phyloP scores from a whole-genome alignment of 2,329 filamentous ascomycete species.

The Alternaria brassicae region DNA sequence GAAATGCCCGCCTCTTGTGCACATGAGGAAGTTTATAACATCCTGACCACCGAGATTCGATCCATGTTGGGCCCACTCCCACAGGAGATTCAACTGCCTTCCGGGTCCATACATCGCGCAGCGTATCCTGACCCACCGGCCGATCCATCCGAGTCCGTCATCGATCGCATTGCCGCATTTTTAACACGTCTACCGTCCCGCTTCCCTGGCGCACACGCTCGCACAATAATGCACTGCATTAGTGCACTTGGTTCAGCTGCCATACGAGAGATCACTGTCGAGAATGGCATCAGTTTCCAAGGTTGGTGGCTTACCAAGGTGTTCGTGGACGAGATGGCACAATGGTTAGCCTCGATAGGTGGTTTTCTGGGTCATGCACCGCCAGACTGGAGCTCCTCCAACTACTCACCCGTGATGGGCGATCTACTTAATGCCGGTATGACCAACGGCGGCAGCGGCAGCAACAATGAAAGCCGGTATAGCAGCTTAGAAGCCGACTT shows the following conservation, averaged over 20 bases:
- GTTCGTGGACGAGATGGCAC: constrained; percentile 92
- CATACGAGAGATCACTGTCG: constrained; percentile 80
- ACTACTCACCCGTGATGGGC: constrained; percentile 41
- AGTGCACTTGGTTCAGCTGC: constrained; percentile 77
- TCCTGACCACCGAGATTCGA: constrained; percentile 67
- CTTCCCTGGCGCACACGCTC: constrained; percentile 76
- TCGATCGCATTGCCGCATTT: constrained; percentile 81
- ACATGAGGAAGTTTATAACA: constrained; percentile 63
- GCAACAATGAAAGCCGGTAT: constrained; percentile 49
- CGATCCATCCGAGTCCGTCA: constrained; percentile 59
- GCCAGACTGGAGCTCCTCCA: constrained; percentile 36
- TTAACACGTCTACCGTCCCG: constrained; percentile 70
- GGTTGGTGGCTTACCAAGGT: constrained; percentile 96
- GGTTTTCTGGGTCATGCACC: constrained; percentile 75
- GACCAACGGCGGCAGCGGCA: constrained; percentile 46
- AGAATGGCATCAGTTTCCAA: constrained; percentile 81
- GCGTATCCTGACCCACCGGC: constrained; percentile 31
- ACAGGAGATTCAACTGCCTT: constrained; percentile 70
- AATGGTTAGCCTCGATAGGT: constrained; percentile 87
- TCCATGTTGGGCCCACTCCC: constrained; percentile 73
- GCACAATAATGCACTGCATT: constrained; percentile 78
- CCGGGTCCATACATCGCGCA: constrained; percentile 56
- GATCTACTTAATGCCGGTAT: constrained; percentile 40
- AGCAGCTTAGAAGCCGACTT: constrained; percentile 50
- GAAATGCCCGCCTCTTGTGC: constrained; percentile 61